phyloP scores from a whole-genome alignment of 306 rosid species.

The Cotoneaster glaucophyllus region DNA sequence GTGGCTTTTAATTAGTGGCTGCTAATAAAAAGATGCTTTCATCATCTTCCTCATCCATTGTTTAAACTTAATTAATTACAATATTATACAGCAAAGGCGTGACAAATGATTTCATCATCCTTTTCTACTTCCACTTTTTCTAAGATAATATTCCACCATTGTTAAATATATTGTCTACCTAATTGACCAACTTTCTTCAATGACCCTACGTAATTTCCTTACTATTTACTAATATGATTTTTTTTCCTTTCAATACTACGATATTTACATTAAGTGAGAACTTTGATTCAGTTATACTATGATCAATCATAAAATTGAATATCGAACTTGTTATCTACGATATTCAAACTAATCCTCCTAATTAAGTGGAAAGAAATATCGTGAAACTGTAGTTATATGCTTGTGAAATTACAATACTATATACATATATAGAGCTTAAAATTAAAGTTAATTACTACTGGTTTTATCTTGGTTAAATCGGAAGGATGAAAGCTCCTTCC shows the following conservation, averaged over 20 bases:
- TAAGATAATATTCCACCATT: not conserved
- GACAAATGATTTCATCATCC: slow-evolving; percentile 7
- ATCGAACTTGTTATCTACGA: too few species aligned
- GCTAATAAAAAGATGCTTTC: not conserved
- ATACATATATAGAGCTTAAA: not conserved
- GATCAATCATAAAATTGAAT: too few species aligned
- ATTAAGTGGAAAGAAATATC: too few species aligned
- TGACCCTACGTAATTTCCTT: not conserved
- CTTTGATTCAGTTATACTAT: not conserved
- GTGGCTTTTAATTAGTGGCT: not conserved
- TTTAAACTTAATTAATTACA: not conserved
- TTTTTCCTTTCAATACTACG: too few species aligned
- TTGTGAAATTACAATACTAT: not conserved
- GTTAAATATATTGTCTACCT: slow-evolving; percentile 5
- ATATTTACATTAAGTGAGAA: too few species aligned
- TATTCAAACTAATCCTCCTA: too few species aligned
- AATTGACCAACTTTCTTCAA: slow-evolving; percentile 7
- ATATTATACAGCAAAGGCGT: not conserved
- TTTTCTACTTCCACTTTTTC: not conserved
- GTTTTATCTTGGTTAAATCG: not conserved
- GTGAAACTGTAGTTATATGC: not conserved
- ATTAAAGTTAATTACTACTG: not conserved
- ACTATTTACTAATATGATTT: not conserved
- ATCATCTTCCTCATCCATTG: not conserved
- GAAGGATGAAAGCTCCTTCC: not conserved